Base-by-base conservation (phyloP, 371 early-diverging fungal species). In the Umbelopsis sp. region DNA sequence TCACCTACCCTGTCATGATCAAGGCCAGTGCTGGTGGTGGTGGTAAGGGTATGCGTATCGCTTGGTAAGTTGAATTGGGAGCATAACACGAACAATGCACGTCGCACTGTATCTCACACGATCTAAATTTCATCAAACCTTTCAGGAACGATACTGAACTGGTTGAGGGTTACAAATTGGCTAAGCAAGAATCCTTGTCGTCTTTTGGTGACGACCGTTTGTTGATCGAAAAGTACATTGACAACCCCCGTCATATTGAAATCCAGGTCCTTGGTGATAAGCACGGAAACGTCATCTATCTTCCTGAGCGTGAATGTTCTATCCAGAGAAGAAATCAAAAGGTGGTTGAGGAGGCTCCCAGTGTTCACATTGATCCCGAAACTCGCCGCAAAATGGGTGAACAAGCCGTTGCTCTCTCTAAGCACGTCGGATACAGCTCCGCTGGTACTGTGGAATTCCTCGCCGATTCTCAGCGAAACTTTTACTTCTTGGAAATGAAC, bases 241-340 rank as follows among this genome's bases (percentile, higher is more conserved):
- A 91, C 57, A 79, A 87, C 51, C 91, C 92, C 12, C 90, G 94
- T 18, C 95, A 96, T 72, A 91, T 96, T 64, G 95, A 96, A 68
- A 85, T 96, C 24, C 96, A 96, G 72, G 76, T 94, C 20, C 73
- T 94, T 46, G 93, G 91, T 2, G 96, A 96, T 72, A 83, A 87
- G 62, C 80, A 84, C 69, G 94, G 93, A 24, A 87, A 93, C 67
- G 86, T 87, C 4, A 63, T 93, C 35, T 95, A 95, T 72, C 77
- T 98, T 57, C 95, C 95, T 3, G 97, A 91, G 74, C 83, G 97
- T 67, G 97, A 96, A 78, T 96, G 97, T 76, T 94, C 95, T 20
- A 90, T 95, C 68, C 96, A 96, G 77, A 84, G 97, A 41, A 84
- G 97, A 75, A 92, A 96, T 78, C 97, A 96, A 79, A 96, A 96